phyloP scores from a whole-genome alignment of 2,329 filamentous ascomycete genomes.

The Podosphaera xanthii region DNA sequence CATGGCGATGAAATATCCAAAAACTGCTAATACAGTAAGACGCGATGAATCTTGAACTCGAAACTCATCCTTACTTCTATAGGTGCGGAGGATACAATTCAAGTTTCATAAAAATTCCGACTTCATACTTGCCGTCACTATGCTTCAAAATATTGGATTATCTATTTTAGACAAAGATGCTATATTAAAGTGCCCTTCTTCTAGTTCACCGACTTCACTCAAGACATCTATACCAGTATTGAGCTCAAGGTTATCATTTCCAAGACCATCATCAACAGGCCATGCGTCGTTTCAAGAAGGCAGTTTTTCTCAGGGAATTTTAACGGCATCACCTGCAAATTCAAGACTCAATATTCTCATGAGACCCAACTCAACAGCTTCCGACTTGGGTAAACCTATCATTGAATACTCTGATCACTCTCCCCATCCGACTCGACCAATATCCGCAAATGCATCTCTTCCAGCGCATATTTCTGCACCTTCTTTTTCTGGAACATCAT shows the following conservation, averaged over 20 bases:
- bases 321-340: conserved; percentile 1
- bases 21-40: conserved; percentile 9
- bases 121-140: conserved; percentile 12
- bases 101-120: conserved; percentile 19
- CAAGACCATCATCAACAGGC: conserved; percentile 3
- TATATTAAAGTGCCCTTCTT: background rate
- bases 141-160: conserved; percentile 16
- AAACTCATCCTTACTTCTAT: background rate
- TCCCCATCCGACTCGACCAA: conserved; percentile 1
- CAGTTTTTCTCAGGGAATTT: background rate
- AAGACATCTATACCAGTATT: conserved; percentile 1
- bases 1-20: conserved; percentile 18
- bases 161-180: conserved; percentile 10
- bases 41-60: background rate
- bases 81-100: conserved; percentile 23
- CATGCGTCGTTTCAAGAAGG: too few species aligned
- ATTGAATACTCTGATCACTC: background rate
- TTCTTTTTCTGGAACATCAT: background rate
- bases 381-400: background rate
- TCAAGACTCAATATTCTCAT: conserved; percentile 8
- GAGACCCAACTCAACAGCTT: conserved; percentile 4
- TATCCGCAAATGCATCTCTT: background rate
- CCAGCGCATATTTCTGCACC: background rate
- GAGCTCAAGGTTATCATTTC: conserved; percentile 1
- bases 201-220: background rate